A percentile compares a stretch with the other conserved stretches of the same genome.
Evolutionary conservation across 129 eudicot genomes (phyloP).

Genomic region (Oenanthe sinensis): DNA sequence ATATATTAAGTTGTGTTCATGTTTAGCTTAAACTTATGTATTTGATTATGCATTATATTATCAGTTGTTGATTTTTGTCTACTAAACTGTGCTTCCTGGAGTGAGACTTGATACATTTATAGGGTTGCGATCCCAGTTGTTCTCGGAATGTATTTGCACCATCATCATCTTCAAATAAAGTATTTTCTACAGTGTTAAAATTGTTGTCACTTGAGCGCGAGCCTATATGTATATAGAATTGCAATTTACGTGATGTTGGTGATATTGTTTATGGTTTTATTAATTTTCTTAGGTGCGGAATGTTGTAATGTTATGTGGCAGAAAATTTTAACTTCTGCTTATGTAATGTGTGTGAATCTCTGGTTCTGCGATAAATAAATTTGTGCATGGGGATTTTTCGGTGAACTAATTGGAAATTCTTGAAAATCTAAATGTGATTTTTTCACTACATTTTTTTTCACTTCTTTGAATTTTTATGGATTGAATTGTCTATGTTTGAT

Average conservation of each 20-base stretch:
- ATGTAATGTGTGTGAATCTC: too few relatives aligned
- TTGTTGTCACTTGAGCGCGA: neutral
- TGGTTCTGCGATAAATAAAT: neutral
- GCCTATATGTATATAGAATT: too few relatives aligned
- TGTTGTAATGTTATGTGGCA: neutral
- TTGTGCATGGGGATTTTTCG: neutral
- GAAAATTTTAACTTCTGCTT: too few relatives aligned
- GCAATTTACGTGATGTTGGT: too few relatives aligned
- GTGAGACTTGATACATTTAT: neutral
- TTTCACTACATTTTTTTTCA: neutral
- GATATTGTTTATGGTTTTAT: too few relatives aligned
- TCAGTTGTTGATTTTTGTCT: neutral
- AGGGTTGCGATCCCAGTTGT: too few relatives aligned
- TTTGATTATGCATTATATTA: neutral
- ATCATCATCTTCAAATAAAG: too few relatives aligned
- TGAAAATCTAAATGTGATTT: neutral
- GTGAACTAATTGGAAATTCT: neutral
- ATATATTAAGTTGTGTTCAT: neutral
- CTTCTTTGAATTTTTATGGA: too few relatives aligned
- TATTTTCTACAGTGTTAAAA: too few relatives aligned
- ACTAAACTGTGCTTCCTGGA: neutral
- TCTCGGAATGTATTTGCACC: too few relatives aligned
- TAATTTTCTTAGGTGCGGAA: too few relatives aligned
- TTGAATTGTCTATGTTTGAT: neutral
- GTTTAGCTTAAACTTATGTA: neutral